Conservation (phyloP, 2,329 filamentous ascomycete species). For the Botrytis medusae region DNA sequence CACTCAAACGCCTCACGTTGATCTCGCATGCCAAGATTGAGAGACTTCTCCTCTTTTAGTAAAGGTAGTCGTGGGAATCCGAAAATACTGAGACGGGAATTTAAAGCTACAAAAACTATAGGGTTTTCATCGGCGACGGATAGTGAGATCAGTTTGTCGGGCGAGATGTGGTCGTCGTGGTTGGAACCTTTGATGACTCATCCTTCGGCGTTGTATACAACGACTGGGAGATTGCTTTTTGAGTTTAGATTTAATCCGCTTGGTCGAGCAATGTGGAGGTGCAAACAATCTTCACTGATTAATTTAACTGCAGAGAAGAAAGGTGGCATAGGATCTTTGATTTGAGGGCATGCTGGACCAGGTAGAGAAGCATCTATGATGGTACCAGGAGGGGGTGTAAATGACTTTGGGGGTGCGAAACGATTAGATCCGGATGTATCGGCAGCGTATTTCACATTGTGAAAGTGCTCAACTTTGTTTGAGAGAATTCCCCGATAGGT, state of each 20-base stretch:
- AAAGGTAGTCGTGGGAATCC: slow-evolving; percentile 13
- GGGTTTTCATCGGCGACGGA: slow-evolving; percentile 14
- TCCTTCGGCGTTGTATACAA: slow-evolving; percentile 20
- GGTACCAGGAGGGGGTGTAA: not conserved
- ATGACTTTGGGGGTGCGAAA: slow-evolving; percentile 18
- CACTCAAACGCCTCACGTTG: slow-evolving; percentile 20
- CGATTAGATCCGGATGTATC: slow-evolving; percentile 16
- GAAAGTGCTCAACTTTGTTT: slow-evolving; percentile 15
- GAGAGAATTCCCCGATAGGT: not conserved
- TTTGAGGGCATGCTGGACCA: slow-evolving; percentile 18
- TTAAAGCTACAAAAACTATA: slow-evolving; percentile 17
- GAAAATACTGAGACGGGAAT: slow-evolving; percentile 20
- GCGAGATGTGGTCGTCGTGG: slow-evolving; percentile 2
- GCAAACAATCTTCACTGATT: slow-evolving; percentile 20
- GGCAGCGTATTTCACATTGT: slow-evolving; percentile 14
- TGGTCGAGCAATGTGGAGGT: slow-evolving; percentile 18
- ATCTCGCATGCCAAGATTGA: slow-evolving; percentile 23
- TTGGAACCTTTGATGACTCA: slow-evolving; percentile 15
- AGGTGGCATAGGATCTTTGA: slow-evolving; percentile 14
- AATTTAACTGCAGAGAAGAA: slow-evolving; percentile 12
- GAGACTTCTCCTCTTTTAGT: slow-evolving; percentile 11
- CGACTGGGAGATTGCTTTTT: slow-evolving; percentile 15
- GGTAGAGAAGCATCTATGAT: slow-evolving; percentile 13
- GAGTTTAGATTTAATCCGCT: not conserved
- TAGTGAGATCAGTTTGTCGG: not conserved